Evolutionary conservation across 768 basidiomycete species (phyloP).

Genomic region (Pisolithus microcarpus): DNA sequence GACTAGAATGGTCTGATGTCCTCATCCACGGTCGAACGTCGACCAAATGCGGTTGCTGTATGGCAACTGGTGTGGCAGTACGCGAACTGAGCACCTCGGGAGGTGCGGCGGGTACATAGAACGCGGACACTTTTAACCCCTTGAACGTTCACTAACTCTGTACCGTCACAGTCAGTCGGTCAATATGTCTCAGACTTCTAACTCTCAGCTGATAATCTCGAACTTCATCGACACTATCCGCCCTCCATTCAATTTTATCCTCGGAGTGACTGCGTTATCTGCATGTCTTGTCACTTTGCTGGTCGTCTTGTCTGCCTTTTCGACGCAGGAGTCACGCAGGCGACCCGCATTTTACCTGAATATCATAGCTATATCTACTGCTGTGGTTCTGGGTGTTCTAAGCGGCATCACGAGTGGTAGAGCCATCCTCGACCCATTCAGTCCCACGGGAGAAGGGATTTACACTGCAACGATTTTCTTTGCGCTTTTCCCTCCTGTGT

Average conservation of each 20-base stretch:
- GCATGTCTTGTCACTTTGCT: slow-evolving; percentile 29
- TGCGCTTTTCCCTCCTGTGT: slow-evolving; percentile 24
- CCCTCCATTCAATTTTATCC: slow-evolving; percentile 13
- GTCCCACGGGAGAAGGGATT: slow-evolving; percentile 9
- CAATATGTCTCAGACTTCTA: not conserved
- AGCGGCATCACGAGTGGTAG: slow-evolving; percentile 7
- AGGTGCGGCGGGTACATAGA: too few relatives aligned
- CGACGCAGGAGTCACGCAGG: slow-evolving; percentile 19
- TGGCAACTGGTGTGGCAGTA: too few relatives aligned
- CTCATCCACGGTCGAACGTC: too few relatives aligned
- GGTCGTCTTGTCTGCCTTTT: slow-evolving; percentile 27
- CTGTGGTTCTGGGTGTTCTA: slow-evolving; percentile 21
- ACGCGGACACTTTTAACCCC: too few relatives aligned
- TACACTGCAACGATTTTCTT: slow-evolving; percentile 19
- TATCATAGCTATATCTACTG: slow-evolving; percentile 17
- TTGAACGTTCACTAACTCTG: too few relatives aligned
- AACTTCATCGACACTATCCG: slow-evolving; percentile 14
- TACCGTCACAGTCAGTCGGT: not conserved
- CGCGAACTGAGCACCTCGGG: too few relatives aligned
- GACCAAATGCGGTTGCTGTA: too few relatives aligned
- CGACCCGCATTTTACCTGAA: slow-evolving; percentile 30
- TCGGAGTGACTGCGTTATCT: slow-evolving; percentile 24
- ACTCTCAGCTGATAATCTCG: slow-evolving; percentile 5
- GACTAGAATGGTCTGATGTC: too few relatives aligned
- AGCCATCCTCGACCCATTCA: slow-evolving; percentile 11